Conservation (phyloP, 306 rosid genomes). For the Datisca glomerata region DNA sequence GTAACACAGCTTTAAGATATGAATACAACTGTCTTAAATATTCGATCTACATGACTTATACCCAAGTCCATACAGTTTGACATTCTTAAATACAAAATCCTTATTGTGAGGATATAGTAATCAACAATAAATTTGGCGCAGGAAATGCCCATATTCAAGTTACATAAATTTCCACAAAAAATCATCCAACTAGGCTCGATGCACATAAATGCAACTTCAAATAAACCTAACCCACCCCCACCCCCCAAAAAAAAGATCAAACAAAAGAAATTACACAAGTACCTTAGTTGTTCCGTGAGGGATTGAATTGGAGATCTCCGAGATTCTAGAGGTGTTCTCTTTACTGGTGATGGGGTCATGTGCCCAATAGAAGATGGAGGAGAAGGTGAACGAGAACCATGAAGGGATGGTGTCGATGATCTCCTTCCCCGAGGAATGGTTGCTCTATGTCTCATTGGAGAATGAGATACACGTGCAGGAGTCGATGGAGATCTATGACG, state of each 20-base stretch:
- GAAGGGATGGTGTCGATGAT: constrained; percentile 29
- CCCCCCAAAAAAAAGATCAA: neutral
- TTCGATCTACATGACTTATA: neutral
- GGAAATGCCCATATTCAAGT: neutral
- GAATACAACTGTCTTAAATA: neutral
- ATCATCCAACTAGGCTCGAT: neutral
- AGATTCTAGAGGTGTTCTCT: constrained; percentile 24
- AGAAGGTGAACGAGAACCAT: constrained; percentile 32
- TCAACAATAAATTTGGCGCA: neutral
- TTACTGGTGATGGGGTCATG: constrained; percentile 32
- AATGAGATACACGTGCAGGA: constrained; percentile 4
- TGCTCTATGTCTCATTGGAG: constrained; percentile 21
- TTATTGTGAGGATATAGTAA: neutral
- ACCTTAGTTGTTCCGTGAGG: constrained; percentile 48
- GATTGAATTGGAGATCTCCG: constrained; percentile 35
- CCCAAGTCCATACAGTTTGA: too few relatives aligned
- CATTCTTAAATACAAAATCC: too few relatives aligned
- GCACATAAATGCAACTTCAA: neutral
- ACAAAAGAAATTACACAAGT: neutral
- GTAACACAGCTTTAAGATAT: constrained; percentile 10
- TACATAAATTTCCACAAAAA: constrained; percentile 2
- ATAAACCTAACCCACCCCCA: too few relatives aligned
- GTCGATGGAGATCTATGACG: constrained; percentile 13
- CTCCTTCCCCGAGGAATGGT: constrained; percentile 28
- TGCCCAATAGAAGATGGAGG: constrained; percentile 41